Base-by-base conservation (phyloP, 768 basidiomycete species). In the Xanthoconium stramineum region DNA sequence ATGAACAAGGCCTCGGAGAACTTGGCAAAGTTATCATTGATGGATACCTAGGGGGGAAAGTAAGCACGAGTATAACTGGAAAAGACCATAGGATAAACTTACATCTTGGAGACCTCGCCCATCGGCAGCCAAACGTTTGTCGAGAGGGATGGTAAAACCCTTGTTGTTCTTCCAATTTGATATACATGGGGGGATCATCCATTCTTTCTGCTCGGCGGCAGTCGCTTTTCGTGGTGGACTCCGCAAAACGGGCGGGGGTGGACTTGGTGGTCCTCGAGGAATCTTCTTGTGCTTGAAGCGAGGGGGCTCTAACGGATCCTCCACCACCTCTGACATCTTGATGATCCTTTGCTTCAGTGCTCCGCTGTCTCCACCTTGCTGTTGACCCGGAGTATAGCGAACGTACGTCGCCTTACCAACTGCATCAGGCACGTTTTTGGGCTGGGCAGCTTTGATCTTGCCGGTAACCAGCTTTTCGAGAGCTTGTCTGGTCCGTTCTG, bases 151-250 rank as follows among this genome's bases (percentile, higher is more conserved):
- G 2, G 97, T 98, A 72, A 95, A 99, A 82, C 97, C 97, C 75
- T 98, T 99, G 85, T 98, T 98, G 79, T 99, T 99, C 78, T 99
- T 99, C 97, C 97, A 99, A 75, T 99, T 99, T 29, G 93, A 96
- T 57, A 99, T 98, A 72, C 96, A 98, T 17, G 97, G 97, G 17
- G 97, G 97, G 55, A 99, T 98, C 94, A 98, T 97, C 97, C 97
- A 98, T 67, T 98, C 97, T 75, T 98, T 99, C 76, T 98, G 96
- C 69, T 99, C 97, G 53, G 93, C 91, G 9, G 91, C 90, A 0
- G 96, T 96, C 5, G 94, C 95, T 67, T 97, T 95, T 52, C 97
- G 81, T 7, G 97, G 97, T 12, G 97, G 97, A 77, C 90, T 94
- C 38, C 95, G 85, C 37, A 99, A 76, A 3, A 98, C 92, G 17